Conservation (phyloP, 208 protist genomes). For the Wallacemonas collosoma region DNA sequence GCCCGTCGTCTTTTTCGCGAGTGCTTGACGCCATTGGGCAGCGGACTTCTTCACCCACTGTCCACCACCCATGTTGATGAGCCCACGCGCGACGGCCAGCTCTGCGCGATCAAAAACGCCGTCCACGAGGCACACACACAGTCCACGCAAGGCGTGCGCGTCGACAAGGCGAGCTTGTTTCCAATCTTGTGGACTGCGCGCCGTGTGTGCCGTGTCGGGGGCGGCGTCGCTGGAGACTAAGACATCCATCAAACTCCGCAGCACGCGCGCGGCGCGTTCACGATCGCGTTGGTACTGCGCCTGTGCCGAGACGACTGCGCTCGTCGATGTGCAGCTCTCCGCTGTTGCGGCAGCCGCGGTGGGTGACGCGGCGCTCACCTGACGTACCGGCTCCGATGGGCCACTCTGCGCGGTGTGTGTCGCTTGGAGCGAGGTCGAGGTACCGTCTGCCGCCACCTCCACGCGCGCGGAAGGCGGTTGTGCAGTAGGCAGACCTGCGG, state of each 20-base stretch:
- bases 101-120: slow-evolving; percentile 64
- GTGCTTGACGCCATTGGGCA: slow-evolving; percentile 40
- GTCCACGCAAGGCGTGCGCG: slow-evolving; percentile 2
- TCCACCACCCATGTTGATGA: slow-evolving; percentile 70
- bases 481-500: not conserved
- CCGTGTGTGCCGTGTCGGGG: no score
- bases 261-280: slow-evolving; percentile 8
- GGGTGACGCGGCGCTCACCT: not conserved
- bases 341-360: not conserved
- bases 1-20: slow-evolving; percentile 12
- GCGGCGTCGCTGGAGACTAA: not conserved
- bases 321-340: not conserved
- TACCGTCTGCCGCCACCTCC: no score
- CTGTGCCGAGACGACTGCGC: not conserved
- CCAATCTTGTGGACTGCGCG: not conserved
- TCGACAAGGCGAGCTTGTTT: slow-evolving; percentile 1
- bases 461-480: no score
- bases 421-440: no score
- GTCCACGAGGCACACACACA: slow-evolving; percentile 68
- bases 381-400: no score
- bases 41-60: slow-evolving; percentile 49
- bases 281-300: slow-evolving; percentile 5
- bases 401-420: no score
- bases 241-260: slow-evolving; percentile 2
- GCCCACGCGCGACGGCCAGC: slow-evolving; percentile 62